Conservation (phyloP, 140 eudicot genomes). For the Senecio squalidus region DNA sequence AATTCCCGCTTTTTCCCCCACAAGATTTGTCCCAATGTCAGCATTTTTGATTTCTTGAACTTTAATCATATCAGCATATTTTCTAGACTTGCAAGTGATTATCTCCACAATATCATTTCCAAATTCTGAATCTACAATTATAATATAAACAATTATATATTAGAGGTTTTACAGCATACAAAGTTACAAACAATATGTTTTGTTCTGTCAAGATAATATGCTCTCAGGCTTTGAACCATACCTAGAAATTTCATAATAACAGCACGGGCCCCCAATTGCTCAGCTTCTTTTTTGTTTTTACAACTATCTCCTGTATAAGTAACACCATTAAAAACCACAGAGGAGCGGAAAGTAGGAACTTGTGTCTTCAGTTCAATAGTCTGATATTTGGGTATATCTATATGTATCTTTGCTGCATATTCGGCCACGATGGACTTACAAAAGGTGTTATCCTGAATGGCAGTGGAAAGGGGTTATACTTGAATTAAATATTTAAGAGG, state of each 20-base stretch:
- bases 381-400: background rate
- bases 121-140: constrained; percentile 41
- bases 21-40: background rate
- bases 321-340: constrained; percentile 3
- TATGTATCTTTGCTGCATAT: constrained; percentile 14
- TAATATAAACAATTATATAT: background rate
- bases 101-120: constrained; percentile 34
- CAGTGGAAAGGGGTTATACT: too few species aligned
- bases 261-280: constrained; percentile 14
- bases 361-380: background rate
- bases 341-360: constrained; percentile 16
- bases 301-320: constrained; percentile 3
- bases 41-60: background rate
- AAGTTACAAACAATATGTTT: background rate
- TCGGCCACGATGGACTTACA: constrained; percentile 23
- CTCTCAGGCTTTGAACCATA: background rate
- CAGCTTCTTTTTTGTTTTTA: constrained; percentile 15
- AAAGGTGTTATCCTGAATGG: constrained; percentile 10
- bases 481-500: background rate
- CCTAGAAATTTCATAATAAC: constrained; percentile 9
- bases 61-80: constrained; percentile 7
- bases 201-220: background rate
- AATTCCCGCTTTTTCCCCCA: background rate
- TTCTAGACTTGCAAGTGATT: constrained; percentile 31
- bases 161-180: background rate